Conservation (phyloP, 306 rosid genomes). For the Cucurbita ficifolia region DNA sequence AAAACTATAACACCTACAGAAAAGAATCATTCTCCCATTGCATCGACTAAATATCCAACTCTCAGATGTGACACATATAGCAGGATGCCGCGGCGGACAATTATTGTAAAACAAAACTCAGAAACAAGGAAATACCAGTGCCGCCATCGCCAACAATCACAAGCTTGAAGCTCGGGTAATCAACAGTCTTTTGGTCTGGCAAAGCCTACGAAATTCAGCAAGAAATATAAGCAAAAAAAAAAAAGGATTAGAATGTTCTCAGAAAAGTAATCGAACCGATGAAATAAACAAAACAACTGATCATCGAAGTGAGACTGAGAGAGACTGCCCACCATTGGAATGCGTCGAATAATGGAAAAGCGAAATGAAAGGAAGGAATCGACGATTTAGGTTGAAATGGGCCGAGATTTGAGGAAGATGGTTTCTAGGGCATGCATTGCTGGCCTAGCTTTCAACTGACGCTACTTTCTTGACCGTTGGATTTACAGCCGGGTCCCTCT, state of each 20-base stretch:
- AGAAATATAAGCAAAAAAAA: neutral
- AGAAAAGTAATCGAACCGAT: neutral
- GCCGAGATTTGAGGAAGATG: neutral
- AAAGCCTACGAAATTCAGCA: neutral
- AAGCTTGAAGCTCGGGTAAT: conserved; percentile 63
- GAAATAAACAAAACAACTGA: no score
- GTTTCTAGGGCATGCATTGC: neutral
- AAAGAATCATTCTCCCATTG: no score
- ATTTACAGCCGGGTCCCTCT: neutral
- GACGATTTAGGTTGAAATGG: neutral
- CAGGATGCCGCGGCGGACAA: no score
- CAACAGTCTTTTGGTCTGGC: neutral
- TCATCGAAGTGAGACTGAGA: no score
- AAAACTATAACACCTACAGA: no score
- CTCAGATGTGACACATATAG: no score
- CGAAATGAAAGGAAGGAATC: neutral
- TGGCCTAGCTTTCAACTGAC: neutral
- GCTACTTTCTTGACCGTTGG: neutral
- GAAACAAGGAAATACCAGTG: conserved; percentile 24
- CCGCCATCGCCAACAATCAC: conserved; percentile 75
- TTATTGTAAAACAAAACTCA: neutral
- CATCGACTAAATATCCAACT: no score
- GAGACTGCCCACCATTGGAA: neutral
- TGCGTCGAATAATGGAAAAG: neutral
- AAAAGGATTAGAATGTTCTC: no score